phyloP scores from a whole-genome alignment of 192 early-diverging fungal species.

The Coemansia sp. region DNA sequence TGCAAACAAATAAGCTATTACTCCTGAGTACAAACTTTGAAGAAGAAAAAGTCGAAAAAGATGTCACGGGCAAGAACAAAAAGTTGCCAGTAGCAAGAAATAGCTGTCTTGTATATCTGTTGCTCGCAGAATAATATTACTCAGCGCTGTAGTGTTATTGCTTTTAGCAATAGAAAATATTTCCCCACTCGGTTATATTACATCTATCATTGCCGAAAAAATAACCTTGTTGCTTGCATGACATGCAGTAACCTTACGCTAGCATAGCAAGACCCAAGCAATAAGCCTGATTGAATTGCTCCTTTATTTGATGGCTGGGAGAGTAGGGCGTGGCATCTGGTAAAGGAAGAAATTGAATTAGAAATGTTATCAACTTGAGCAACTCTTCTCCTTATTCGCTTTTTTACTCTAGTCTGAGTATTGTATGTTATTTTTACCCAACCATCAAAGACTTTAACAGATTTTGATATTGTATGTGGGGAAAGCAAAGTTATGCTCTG shows the following conservation, averaged over 20 bases:
- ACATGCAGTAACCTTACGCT: not conserved
- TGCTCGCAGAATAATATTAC: not conserved
- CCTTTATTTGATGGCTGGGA: not conserved
- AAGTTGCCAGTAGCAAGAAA: not conserved
- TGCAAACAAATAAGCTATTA: not conserved
- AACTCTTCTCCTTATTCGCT: no score
- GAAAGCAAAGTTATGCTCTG: not conserved
- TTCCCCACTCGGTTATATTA: constrained; percentile 2
- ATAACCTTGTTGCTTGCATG: constrained; percentile 4
- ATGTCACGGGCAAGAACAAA: not conserved
- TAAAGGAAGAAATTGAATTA: not conserved
- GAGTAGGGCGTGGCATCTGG: not conserved
- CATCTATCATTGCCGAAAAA: not conserved
- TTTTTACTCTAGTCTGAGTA: not conserved
- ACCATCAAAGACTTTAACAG: not conserved
- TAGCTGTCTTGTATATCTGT: constrained; percentile 11
- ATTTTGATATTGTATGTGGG: constrained; percentile 1
- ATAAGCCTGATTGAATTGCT: not conserved
- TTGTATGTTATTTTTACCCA: not conserved
- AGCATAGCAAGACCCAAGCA: not conserved
- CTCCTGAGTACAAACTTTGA: not conserved
- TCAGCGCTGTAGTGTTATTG: not conserved
- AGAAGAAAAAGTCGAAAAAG: not conserved
- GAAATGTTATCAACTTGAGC: no score
- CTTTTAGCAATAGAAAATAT: not conserved